phyloP scores from a whole-genome alignment of 148 eudicot genomes.

The Rheum nobile region DNA sequence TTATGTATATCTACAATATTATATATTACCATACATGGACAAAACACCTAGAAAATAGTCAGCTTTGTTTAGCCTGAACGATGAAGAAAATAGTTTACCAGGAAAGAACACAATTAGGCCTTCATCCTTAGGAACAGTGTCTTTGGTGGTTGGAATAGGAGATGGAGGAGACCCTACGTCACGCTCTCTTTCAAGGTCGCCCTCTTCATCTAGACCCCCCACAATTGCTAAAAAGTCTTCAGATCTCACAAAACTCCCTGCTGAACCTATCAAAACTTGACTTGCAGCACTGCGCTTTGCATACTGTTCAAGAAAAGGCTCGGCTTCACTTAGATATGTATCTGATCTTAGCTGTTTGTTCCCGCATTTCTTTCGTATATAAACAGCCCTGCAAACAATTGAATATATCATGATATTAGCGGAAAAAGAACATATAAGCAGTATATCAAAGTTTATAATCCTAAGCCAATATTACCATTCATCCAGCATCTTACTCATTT shows the following conservation, averaged over 20 bases:
- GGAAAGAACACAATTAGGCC: slow-evolving; percentile 93
- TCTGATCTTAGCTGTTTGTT: slow-evolving; percentile 49
- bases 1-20: not conserved
- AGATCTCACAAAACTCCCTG: slow-evolving; percentile 66
- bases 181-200: slow-evolving; percentile 55
- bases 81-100: slow-evolving; percentile 27
- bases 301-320: slow-evolving; percentile 89
- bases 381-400: slow-evolving; percentile 57
- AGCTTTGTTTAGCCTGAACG: not conserved
- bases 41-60: not conserved
- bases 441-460: not conserved
- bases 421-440: not conserved
- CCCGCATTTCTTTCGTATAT: slow-evolving; percentile 61
- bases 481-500: slow-evolving; percentile 77
- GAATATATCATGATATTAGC: not conserved
- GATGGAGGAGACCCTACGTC: slow-evolving; percentile 31
- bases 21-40: not conserved
- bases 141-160: slow-evolving; percentile 26
- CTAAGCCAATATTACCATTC: slow-evolving; percentile 54
- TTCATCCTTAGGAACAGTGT: slow-evolving; percentile 40
- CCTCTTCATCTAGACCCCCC: slow-evolving; percentile 78
- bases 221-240: slow-evolving; percentile 79
- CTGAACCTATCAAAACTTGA: slow-evolving; percentile 75
- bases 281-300: slow-evolving; percentile 76
- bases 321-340: slow-evolving; percentile 81